A percentile compares a stretch with the other conserved stretches of the same genome.
These are phyloP conservation scores for Hanseniaspora mollemarum DNA, from an alignment of 805 yeast genomes.

Conservation along the genomic window DNA sequence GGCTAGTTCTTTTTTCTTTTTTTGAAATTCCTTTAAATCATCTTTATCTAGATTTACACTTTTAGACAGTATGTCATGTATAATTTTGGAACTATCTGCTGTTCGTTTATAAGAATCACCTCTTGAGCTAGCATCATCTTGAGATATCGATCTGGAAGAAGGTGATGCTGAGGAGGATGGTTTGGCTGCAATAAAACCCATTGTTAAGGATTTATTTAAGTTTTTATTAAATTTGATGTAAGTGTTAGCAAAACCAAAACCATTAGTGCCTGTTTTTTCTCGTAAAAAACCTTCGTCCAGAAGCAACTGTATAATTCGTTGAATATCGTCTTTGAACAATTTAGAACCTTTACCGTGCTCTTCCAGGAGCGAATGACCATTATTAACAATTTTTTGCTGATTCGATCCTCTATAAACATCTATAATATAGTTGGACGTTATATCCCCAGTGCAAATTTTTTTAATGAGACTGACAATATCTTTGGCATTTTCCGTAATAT, in stretches of 20 bases:
- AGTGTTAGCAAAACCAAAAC: constrained; percentile 68
- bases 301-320: constrained; percentile 70
- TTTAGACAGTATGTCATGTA: constrained; percentile 1
- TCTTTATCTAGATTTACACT: constrained; percentile 1
- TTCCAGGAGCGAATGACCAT: constrained; percentile 50
- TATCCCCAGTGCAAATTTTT: constrained; percentile 43
- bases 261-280: constrained; percentile 63
- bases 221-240: constrained; percentile 47
- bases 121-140: neutral
- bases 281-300: constrained; percentile 52
- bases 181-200: constrained; percentile 35
- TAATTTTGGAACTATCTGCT: neutral
- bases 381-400: constrained; percentile 45
- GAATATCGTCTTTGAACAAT: constrained; percentile 57
- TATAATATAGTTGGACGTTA: constrained; percentile 69
- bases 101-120: neutral
- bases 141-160: constrained; percentile 13
- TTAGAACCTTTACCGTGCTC: constrained; percentile 61
- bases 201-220: constrained; percentile 37
- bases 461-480: constrained; percentile 50
- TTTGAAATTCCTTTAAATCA: constrained; percentile 2
- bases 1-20: neutral
- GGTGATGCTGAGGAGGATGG: constrained; percentile 20
- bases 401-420: constrained; percentile 72
- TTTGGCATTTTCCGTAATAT: constrained; percentile 56